Evolutionary conservation across 1,139 yeast species (phyloP), one percentile per base, ranked within the genome.

Genomic region (Debaryomycetaceae sp.): DNA sequence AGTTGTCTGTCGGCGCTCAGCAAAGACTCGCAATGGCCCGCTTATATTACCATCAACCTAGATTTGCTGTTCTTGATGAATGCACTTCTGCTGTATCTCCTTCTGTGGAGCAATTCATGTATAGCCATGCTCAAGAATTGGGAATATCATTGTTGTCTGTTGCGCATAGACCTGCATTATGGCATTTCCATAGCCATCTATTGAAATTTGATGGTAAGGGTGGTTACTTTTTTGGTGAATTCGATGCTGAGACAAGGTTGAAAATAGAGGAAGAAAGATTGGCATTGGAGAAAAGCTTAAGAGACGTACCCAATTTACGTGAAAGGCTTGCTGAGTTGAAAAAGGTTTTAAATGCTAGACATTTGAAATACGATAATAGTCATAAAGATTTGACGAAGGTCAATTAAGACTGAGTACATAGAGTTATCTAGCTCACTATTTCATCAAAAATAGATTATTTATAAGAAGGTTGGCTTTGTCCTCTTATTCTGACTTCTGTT

Each of bases 1-100:
- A 90, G 54, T 72, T 91, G 50, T 85, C 95, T 1, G 83, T 85
- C 52, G 97, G 98, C 36, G 95, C 93, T 22, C 97, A 91, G 63
- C 97, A 91, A 63, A 75, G 96, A 56, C 76, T 91, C 55, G 97
- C 97, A 13, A 86, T 91, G 89, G 97, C 96, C 2, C 78, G 97
- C 56, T 73, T 91, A 63, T 91, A 87, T 60, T 91, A 90, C 60
- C 97, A 91, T 62, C 79, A 78, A 57, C 98, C 98, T 2, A 85
- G 83, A 65, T 91, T 89, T 72, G 97, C 97, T 0, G 96, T 91
- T 27, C 72, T 91, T 52, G 98, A 91, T 66, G 97, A 91, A 67
- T 91, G 97, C 65, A 91, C 98, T 0, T 88, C 97, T 6, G 93
- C 96, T 1, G 96, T 90, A 1, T 84, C 96, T 0, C 87, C 95